These are phyloP conservation scores for Danielia reshetovae DNA, from an alignment of 805 yeast species.

Conservation along the genomic window DNA sequence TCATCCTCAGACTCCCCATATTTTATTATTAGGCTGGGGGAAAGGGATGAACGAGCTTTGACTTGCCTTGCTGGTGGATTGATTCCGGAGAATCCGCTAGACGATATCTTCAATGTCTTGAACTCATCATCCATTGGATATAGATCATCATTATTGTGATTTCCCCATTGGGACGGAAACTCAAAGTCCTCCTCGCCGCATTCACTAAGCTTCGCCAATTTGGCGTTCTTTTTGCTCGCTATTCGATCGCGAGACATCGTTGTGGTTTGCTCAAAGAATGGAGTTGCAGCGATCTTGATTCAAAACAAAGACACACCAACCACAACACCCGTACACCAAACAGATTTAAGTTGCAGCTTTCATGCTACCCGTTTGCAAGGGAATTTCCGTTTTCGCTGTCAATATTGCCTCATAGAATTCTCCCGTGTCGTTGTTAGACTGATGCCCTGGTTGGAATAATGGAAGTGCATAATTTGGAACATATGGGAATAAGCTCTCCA, in stretches of 20 bases:
- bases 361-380: too few species aligned
- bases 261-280: not conserved
- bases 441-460: constrained; percentile 49
- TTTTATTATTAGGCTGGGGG: constrained; percentile 4
- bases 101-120: not conserved
- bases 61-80: constrained; percentile 3
- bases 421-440: constrained; percentile 67
- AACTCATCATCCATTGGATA: not conserved
- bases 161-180: not conserved
- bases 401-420: too few species aligned
- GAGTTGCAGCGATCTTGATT: not conserved
- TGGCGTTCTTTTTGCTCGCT: constrained; percentile 3
- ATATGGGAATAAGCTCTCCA: too few species aligned
- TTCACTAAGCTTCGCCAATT: constrained; percentile 7
- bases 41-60: constrained; percentile 2
- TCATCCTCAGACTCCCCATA: constrained; percentile 8
- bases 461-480: too few species aligned
- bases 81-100: not conserved
- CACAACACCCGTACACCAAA: constrained; percentile 5
- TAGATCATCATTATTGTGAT: not conserved
- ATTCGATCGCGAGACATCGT: constrained; percentile 5
- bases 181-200: constrained; percentile 11
- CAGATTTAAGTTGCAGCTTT: constrained; percentile 1
- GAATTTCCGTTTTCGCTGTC: too few species aligned
- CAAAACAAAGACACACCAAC: constrained; percentile 4